phyloP scores from a whole-genome alignment of 192 early-diverging fungal species.

The Thamnidium elegans region DNA sequence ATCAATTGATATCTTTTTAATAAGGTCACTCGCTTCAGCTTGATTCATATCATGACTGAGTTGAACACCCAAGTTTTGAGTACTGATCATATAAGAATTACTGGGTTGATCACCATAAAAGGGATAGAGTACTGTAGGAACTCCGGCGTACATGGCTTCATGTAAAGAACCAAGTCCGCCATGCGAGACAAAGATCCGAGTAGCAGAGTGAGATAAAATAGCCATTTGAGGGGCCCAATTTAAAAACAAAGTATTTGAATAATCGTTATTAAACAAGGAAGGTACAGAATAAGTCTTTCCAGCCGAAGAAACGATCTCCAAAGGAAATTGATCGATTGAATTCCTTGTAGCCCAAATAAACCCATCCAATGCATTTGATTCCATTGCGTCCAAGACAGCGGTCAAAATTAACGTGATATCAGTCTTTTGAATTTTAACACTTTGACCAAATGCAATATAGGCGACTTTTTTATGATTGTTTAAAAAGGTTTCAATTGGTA shows the following conservation, averaged over 20 bases:
- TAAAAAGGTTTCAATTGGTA: constrained; percentile 15
- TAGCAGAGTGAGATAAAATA: constrained; percentile 25
- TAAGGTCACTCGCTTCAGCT: neutral
- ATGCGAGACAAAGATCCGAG: constrained; percentile 29
- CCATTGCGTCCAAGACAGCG: constrained; percentile 21
- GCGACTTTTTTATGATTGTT: constrained; percentile 10
- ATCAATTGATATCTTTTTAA: neutral
- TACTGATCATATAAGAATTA: neutral
- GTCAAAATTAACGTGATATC: constrained; percentile 27
- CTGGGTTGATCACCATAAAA: constrained; percentile 29
- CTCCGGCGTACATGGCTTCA: constrained; percentile 31
- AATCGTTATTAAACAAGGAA: too few relatives aligned
- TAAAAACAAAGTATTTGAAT: constrained; percentile 1
- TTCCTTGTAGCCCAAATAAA: constrained; percentile 31
- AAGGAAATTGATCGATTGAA: neutral
- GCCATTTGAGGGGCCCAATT: constrained; percentile 35
- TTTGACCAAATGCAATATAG: constrained; percentile 37
- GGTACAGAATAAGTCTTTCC: too few relatives aligned
- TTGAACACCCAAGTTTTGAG: neutral
- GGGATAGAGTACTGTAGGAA: constrained; percentile 27
- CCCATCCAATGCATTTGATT: constrained; percentile 28
- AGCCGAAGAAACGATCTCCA: too few relatives aligned
- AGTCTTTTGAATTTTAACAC: neutral
- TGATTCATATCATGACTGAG: too few relatives aligned
- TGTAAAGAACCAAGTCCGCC: constrained; percentile 28